Conservation (phyloP, 2,329 filamentous ascomycete genomes). For the Pezicula rhizophila region DNA sequence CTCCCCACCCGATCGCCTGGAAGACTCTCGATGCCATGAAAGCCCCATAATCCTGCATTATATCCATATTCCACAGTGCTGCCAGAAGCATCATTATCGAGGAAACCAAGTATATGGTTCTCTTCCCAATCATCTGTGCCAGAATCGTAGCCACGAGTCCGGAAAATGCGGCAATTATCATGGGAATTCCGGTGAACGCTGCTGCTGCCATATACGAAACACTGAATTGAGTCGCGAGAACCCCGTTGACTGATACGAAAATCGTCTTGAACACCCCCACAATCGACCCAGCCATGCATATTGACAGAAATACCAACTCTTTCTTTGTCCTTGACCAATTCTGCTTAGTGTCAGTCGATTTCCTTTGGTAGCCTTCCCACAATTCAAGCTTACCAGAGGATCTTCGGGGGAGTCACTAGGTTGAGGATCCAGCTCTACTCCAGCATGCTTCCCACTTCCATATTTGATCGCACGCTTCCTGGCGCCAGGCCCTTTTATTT, state of each 20-base stretch:
- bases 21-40: slow-evolving; percentile 47
- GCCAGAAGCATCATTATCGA: slow-evolving; percentile 41
- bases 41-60: slow-evolving; percentile 34
- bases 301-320: slow-evolving; percentile 40
- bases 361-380: not conserved
- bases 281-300: slow-evolving; percentile 42
- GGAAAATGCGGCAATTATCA: slow-evolving; percentile 42
- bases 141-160: slow-evolving; percentile 37
- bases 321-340: slow-evolving; percentile 53
- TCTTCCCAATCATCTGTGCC: slow-evolving; percentile 44
- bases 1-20: slow-evolving; percentile 53
- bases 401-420: slow-evolving; percentile 49
- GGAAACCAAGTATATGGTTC: slow-evolving; percentile 45
- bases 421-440: slow-evolving; percentile 35
- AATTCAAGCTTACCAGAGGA: slow-evolving; percentile 39
- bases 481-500: not conserved
- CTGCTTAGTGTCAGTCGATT: slow-evolving; percentile 26
- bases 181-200: slow-evolving; percentile 45
- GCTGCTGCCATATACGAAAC: slow-evolving; percentile 42
- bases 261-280: slow-evolving; percentile 48
- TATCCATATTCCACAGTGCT: slow-evolving; percentile 43
- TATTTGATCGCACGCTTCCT: not conserved
- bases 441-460: not conserved
- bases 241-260: slow-evolving; percentile 41
- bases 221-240: slow-evolving; percentile 36